phyloP scores from a whole-genome alignment of 495 filamentous ascomycete species.

The Paragyromitra xinjiangensis region DNA sequence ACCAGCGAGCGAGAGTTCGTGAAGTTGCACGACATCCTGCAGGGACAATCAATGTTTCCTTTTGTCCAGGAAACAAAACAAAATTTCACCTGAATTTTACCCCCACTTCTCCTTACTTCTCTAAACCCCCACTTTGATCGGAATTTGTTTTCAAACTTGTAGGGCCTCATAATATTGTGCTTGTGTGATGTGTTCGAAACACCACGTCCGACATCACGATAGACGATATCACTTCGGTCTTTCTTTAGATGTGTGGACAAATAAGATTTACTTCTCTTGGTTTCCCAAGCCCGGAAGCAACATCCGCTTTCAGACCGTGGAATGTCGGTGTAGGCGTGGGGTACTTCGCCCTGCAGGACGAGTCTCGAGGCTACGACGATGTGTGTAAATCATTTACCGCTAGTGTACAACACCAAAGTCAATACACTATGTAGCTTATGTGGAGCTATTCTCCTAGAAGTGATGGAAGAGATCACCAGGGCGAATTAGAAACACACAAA shows the following conservation, averaged over 20 bases:
- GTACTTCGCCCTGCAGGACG: conserved; percentile 28
- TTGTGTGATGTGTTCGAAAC: conserved; percentile 50
- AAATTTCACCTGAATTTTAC: conserved; percentile 39
- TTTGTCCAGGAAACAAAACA: conserved; percentile 25
- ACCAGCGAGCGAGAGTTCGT: conserved; percentile 37
- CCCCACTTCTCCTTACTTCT: conserved; percentile 36
- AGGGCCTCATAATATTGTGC: conserved; percentile 27
- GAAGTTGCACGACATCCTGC: conserved; percentile 43
- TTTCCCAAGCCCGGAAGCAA: not conserved
- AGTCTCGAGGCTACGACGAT: conserved; percentile 40
- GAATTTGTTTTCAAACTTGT: conserved; percentile 45
- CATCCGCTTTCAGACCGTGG: conserved; percentile 18
- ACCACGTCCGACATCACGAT: conserved; percentile 44
- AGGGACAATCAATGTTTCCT: conserved; percentile 39
- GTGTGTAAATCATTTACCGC: conserved; percentile 49
- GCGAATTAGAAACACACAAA: conserved; percentile 18
- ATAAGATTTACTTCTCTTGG: conserved; percentile 6
- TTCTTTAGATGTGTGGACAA: conserved; percentile 17
- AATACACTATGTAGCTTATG: conserved; percentile 24
- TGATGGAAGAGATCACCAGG: conserved; percentile 16
- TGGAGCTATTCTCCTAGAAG: conserved; percentile 16
- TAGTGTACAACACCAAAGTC: conserved; percentile 7
- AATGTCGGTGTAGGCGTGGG: conserved; percentile 24
- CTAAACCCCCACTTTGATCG: conserved; percentile 27
- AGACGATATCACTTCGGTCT: conserved; percentile 23